phyloP scores from a whole-genome alignment of 1,284 basidiomycete genomes.

The Ganoderma sinense region DNA sequence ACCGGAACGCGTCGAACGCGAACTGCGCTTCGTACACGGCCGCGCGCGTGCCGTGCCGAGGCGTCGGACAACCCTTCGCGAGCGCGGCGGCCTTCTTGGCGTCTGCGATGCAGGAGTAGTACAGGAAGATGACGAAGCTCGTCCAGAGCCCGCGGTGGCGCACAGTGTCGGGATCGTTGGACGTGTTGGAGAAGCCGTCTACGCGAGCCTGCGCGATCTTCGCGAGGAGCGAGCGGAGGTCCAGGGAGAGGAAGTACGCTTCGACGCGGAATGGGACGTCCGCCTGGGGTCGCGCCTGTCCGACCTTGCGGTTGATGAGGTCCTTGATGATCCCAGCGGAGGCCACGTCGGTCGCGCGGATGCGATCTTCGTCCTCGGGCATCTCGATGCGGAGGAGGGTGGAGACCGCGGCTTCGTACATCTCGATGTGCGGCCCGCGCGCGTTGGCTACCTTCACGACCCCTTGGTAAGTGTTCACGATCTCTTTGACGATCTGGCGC shows the following conservation, averaged over 20 bases:
- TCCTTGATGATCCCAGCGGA: conserved; percentile 54
- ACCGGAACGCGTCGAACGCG: conserved; percentile 46
- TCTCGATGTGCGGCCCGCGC: conserved; percentile 56
- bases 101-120: conserved; percentile 50
- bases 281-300: conserved; percentile 59
- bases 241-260: conserved; percentile 56
- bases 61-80: conserved; percentile 43
- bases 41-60: conserved; percentile 44
- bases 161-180: conserved; percentile 1
- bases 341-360: conserved; percentile 40
- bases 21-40: conserved; percentile 45
- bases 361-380: conserved; percentile 41
- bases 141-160: conserved; percentile 42
- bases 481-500: conserved; percentile 41
- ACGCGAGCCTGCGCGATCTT: conserved; percentile 34
- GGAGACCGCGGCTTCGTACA: conserved; percentile 61
- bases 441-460: conserved; percentile 47
- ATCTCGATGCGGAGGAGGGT: conserved; percentile 58
- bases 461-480: conserved; percentile 46
- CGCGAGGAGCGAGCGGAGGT: conserved; percentile 53
- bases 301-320: conserved; percentile 55
- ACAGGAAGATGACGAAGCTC: conserved; percentile 49
- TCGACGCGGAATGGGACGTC: conserved; percentile 62
- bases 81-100: conserved; percentile 49
- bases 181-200: conserved; percentile 16